These are phyloP conservation scores for Vicia villosa DNA, from an alignment of 306 rosid species.

Conservation along the genomic window DNA sequence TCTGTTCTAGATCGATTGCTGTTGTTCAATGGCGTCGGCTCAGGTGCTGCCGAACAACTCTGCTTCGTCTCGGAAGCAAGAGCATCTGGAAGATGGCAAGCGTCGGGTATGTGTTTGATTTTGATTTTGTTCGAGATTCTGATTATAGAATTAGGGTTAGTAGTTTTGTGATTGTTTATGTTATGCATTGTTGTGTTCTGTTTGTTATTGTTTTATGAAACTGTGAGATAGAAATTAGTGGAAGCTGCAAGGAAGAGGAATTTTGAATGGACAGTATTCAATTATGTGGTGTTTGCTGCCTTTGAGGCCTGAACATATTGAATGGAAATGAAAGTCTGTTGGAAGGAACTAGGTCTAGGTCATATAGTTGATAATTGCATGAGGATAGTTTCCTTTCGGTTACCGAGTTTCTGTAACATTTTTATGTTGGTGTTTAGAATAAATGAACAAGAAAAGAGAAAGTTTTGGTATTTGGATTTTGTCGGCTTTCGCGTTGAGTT, in stretches of 20 bases:
- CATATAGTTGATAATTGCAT: slow-evolving; percentile 5
- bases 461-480: too few relatives aligned
- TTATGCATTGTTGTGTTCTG: slow-evolving; percentile 1
- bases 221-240: background rate
- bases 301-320: background rate
- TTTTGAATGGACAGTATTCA: background rate
- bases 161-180: slow-evolving; percentile 7
- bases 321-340: slow-evolving; percentile 2
- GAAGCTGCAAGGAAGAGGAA: slow-evolving; percentile 18
- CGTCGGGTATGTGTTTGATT: too few relatives aligned
- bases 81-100: too few relatives aligned
- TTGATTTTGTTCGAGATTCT: too few relatives aligned
- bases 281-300: slow-evolving; percentile 1
- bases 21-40: too few relatives aligned
- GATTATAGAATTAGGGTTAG: slow-evolving; percentile 4
- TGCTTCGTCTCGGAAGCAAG: too few relatives aligned
- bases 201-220: slow-evolving; percentile 8
- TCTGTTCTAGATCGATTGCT: too few relatives aligned
- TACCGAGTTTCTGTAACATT: background rate
- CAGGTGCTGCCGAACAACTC: too few relatives aligned
- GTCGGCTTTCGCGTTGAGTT: background rate
- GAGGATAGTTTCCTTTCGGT: background rate
- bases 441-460: background rate
- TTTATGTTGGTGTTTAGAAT: background rate
- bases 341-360: slow-evolving; percentile 21